Conservation (phyloP, 148 eudicot genomes). For the Bassia scoparia region DNA sequence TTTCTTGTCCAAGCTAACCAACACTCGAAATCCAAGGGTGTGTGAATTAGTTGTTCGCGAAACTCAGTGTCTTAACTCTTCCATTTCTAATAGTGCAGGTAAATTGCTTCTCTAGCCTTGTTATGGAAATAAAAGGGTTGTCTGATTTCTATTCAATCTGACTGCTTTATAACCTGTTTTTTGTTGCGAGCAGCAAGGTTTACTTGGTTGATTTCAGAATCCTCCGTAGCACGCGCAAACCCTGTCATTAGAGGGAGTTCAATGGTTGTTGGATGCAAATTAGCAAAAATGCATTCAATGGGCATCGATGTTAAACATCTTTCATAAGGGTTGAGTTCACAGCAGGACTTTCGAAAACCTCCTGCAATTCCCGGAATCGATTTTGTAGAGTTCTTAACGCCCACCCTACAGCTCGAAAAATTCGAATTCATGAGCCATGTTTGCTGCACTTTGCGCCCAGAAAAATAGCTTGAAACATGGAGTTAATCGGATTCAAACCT, state of each 20-base stretch:
- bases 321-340: slow-evolving; percentile 95
- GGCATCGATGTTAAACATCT: slow-evolving; percentile 85
- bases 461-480: slow-evolving; percentile 82
- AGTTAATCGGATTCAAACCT: slow-evolving; percentile 13
- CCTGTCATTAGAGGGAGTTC: slow-evolving; percentile 70
- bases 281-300: slow-evolving; percentile 71
- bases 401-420: slow-evolving; percentile 67
- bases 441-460: slow-evolving; percentile 97
- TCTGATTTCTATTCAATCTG: neutral
- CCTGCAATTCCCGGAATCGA: slow-evolving; percentile 74
- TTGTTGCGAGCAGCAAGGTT: slow-evolving; percentile 65
- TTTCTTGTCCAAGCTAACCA: slow-evolving; percentile 57
- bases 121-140: neutral
- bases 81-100: slow-evolving; percentile 79
- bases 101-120: slow-evolving; percentile 11
- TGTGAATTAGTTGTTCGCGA: slow-evolving; percentile 60
- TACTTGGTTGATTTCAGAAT: slow-evolving; percentile 72
- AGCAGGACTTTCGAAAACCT: slow-evolving; percentile 71
- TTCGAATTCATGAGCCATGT: slow-evolving; percentile 96
- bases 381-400: slow-evolving; percentile 75
- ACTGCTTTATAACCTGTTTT: neutral
- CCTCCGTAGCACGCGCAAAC: slow-evolving; percentile 65
- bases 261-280: slow-evolving; percentile 91
- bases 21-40: slow-evolving; percentile 82
- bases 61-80: slow-evolving; percentile 52